Evolutionary conservation across 352 stramenopile genomes (phyloP).

Genomic region (Aphanomyces astaci): DNA sequence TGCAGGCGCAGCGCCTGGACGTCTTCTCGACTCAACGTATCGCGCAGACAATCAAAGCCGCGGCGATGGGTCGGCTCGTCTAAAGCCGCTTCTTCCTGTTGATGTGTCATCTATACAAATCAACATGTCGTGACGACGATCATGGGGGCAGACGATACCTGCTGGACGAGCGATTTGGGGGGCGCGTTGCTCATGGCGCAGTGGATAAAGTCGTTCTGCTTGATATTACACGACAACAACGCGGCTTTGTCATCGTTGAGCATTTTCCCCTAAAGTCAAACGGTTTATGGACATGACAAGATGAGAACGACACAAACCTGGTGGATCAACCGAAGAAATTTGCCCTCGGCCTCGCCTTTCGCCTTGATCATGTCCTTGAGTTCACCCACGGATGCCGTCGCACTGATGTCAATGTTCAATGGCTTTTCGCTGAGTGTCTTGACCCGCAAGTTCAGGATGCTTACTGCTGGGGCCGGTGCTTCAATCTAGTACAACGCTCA

Average conservation of each 20-base stretch:
- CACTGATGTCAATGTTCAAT: slow-evolving; percentile 62
- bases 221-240: slow-evolving; percentile 65
- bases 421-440: slow-evolving; percentile 85
- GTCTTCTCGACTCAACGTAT: slow-evolving; percentile 76
- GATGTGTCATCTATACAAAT: slow-evolving; percentile 24
- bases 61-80: slow-evolving; percentile 29
- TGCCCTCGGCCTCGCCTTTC: slow-evolving; percentile 61
- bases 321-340: slow-evolving; percentile 80
- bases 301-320: slow-evolving; percentile 30
- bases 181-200: slow-evolving; percentile 75
- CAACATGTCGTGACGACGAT: no score
- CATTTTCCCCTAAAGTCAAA: slow-evolving; percentile 58
- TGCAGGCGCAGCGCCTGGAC: slow-evolving; percentile 77
- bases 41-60: slow-evolving; percentile 71
- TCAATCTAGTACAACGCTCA: slow-evolving; percentile 11
- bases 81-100: slow-evolving; percentile 51
- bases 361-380: slow-evolving; percentile 56
- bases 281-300: neutral
- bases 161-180: slow-evolving; percentile 65
- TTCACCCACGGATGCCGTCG: slow-evolving; percentile 48
- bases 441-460: slow-evolving; percentile 46
- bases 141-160: slow-evolving; percentile 25
- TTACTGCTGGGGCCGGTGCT: neutral
- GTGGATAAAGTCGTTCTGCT: slow-evolving; percentile 78
- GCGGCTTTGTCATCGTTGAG: slow-evolving; percentile 74